Conservation (phyloP, 768 basidiomycete species). For the Rhizopogon roseolus region DNA sequence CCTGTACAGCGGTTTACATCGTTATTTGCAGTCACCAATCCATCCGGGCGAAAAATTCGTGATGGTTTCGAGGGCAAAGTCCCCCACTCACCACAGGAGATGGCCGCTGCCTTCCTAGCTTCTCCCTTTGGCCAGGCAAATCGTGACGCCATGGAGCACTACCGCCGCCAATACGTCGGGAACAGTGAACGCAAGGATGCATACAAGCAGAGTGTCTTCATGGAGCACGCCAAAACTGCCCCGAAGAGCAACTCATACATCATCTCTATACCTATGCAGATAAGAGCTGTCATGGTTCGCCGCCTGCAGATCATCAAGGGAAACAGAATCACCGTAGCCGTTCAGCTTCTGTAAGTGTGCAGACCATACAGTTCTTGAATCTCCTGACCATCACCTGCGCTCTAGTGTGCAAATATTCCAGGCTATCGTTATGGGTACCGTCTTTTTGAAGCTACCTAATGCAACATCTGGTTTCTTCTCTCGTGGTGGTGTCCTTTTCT, state of each 20-base stretch:
- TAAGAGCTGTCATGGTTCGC: conserved; percentile 40
- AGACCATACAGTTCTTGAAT: neutral
- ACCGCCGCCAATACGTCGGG: conserved; percentile 44
- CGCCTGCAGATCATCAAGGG: conserved; percentile 43
- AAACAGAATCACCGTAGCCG: conserved; percentile 27
- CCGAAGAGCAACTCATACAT: conserved; percentile 41
- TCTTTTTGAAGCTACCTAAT: conserved; percentile 67
- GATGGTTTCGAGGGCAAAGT: conserved; percentile 14
- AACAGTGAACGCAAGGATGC: conserved; percentile 35
- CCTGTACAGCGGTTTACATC: conserved; percentile 5
- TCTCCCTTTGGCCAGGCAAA: conserved; percentile 40
- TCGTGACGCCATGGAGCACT: conserved; percentile 41
- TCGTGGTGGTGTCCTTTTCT: conserved; percentile 77
- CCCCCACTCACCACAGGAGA: conserved; percentile 49
- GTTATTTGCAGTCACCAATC: conserved; percentile 49
- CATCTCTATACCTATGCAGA: conserved; percentile 43
- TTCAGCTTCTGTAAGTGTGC: conserved; percentile 19
- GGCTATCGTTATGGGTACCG: conserved; percentile 65
- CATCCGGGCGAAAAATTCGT: conserved; percentile 51
- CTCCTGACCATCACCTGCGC: neutral
- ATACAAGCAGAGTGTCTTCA: conserved; percentile 45
- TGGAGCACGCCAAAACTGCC: conserved; percentile 47
- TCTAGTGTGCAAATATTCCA: conserved; percentile 34
- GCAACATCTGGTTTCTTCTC: conserved; percentile 84
- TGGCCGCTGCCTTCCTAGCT: conserved; percentile 43